phyloP scores from a whole-genome alignment of 345 rosid genomes.

The Acer negundo region DNA sequence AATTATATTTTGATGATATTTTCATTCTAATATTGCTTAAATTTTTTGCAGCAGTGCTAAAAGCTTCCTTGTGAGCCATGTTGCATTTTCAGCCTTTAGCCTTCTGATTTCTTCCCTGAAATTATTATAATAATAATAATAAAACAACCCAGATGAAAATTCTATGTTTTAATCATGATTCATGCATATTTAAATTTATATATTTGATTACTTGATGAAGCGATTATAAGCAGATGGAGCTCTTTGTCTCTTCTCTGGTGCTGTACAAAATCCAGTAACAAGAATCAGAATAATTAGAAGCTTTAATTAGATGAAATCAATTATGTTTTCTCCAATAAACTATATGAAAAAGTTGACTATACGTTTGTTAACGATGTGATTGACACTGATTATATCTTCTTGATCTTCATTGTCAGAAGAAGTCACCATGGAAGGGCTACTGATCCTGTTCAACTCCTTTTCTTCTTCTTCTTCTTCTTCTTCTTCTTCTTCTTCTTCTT shows the following conservation, averaged over 20 bases:
- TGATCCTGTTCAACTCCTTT: constrained; percentile 32
- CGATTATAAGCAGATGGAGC: constrained; percentile 95
- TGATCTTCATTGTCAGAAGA: constrained; percentile 69
- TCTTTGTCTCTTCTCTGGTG: constrained; percentile 97
- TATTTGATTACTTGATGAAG: constrained; percentile 77
- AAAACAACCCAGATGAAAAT: constrained; percentile 18
- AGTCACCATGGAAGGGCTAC: constrained; percentile 46
- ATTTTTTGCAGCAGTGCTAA: constrained; percentile 96
- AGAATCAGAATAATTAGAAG: not conserved
- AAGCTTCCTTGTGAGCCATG: constrained; percentile 97
- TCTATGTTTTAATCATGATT: not conserved
- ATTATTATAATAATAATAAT: not conserved
- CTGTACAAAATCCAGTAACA: constrained; percentile 35
- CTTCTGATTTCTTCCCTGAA: constrained; percentile 95
- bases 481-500: too few species aligned
- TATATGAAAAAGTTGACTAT: constrained; percentile 26
- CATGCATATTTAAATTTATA: not conserved
- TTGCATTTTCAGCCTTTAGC: constrained; percentile 88
- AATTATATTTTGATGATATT: too few species aligned
- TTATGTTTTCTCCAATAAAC: too few species aligned
- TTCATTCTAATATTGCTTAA: constrained; percentile 33
- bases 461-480: too few species aligned
- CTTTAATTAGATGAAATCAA: not conserved
- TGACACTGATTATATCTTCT: constrained; percentile 47
- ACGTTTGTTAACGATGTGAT: constrained; percentile 88